Conservation (phyloP, 2,329 filamentous ascomycete genomes). For the Colletotrichum melonis region DNA sequence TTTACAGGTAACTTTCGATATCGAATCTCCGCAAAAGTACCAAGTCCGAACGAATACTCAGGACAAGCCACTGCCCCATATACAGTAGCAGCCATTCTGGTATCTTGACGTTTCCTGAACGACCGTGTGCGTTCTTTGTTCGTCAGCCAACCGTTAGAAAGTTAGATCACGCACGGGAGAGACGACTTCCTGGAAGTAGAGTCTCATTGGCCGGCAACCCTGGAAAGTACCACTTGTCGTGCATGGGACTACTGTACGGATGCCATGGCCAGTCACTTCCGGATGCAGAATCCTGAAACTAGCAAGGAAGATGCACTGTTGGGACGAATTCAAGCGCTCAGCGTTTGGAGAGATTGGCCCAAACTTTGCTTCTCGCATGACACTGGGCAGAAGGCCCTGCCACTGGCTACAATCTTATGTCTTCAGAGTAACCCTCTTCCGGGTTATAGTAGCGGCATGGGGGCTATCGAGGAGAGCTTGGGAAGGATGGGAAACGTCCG, state of each 20-base stretch:
- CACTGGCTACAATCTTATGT: not conserved
- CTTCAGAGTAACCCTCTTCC: conserved; percentile 15
- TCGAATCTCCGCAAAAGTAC: not conserved
- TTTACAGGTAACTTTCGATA: not conserved
- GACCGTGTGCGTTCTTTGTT: not conserved
- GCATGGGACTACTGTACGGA: conserved; percentile 29
- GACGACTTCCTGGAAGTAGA: not conserved
- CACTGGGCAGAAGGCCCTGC: not conserved
- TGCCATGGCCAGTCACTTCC: conserved; percentile 26
- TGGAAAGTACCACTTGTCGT: not conserved
- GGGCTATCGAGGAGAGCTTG: not conserved
- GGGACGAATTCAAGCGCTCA: conserved; percentile 14
- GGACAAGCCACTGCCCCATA: not conserved
- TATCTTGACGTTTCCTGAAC: not conserved
- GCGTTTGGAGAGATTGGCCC: not conserved
- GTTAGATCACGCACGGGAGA: not conserved
- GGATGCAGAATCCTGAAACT: conserved; percentile 35
- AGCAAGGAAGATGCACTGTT: conserved; percentile 21
- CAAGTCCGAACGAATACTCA: not conserved
- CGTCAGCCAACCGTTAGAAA: not conserved
- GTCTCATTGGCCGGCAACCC: conserved; percentile 15
- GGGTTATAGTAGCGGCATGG: not conserved
- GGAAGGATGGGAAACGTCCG: not conserved
- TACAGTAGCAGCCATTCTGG: not conserved
- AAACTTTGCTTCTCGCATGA: conserved; percentile 2